Base-by-base conservation (phyloP, 306 rosid species). In the Abrus pulchellus region DNA sequence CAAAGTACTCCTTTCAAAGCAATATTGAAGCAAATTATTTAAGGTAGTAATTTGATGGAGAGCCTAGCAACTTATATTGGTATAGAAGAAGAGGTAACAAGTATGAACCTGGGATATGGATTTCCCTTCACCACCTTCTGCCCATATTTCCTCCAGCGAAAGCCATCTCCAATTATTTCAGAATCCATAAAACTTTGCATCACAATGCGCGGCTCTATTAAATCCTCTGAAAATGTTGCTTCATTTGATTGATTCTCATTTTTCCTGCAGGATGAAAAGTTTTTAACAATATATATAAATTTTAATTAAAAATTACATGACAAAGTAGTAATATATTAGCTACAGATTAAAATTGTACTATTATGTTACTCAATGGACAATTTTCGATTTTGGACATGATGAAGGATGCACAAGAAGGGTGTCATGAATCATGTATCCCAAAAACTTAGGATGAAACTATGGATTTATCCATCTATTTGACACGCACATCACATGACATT, bases 71-170 rank as follows among this genome's bases (percentile, higher is more conserved):
- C 48, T 44, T 69, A 41, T 47, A 68, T 41, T 49, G 20, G 28
- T 13, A 32, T 11, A 6, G 52, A 47, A 68, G 74, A 87, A 63
- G 20, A 63, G 13, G 6, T 1, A 55, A 33, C 6, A 38, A 30
- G 60, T 44, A 50, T 74, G 29, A 76, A 93, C 97, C 98, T 90
- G 84, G 97, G 97, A 83, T 88, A 86, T 83, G 97, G 93, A 87
- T 90, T 95, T 13, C 98, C 98, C 88, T 93, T 91, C 28, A 93
- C 98, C 83, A 95, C 94, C 71, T 95, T 95, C 90, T 95, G 98
- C 6, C 99, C 99, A 81, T 95, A 95, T 88, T 95, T 95, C 85
- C 98, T 93, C 99, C 99, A 95, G 74, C 97, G 98, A 79, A 90
- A 89, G 56, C 98, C 97, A 78, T 95, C 97, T 45, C 92, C 90